A percentile compares a stretch with the other conserved stretches of the same genome.
Evolutionary conservation across 2,329 filamentous ascomycete genomes (phyloP).

Genomic region (Teratosphaeria gauchensis): DNA sequence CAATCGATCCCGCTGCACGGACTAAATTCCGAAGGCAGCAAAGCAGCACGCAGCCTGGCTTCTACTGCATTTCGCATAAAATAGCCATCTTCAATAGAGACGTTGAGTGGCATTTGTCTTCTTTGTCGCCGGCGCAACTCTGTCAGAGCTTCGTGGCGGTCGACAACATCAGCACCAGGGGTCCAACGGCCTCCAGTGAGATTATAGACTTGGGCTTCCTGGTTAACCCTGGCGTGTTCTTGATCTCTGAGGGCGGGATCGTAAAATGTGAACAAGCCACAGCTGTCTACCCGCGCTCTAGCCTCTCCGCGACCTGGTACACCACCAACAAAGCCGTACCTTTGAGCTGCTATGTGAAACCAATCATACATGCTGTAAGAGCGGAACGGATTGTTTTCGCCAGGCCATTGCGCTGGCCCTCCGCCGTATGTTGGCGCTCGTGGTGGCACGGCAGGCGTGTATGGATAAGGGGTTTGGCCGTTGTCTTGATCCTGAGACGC

Average conservation of each 20-base stretch:
- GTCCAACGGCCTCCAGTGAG: conserved; percentile 36
- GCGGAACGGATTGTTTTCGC: conserved; percentile 1
- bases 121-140: conserved; percentile 13
- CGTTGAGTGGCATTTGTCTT: conserved; percentile 11
- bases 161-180: conserved; percentile 13
- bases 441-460: background rate
- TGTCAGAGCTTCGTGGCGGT: conserved; percentile 26
- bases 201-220: conserved; percentile 32
- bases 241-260: conserved; percentile 28
- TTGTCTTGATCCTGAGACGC: background rate
- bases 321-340: conserved; percentile 29
- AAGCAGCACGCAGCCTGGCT: conserved; percentile 7
- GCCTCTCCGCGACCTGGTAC: conserved; percentile 34
- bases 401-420: background rate
- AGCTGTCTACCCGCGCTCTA: conserved; percentile 31
- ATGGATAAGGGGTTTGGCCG: background rate
- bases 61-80: conserved; percentile 15
- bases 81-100: conserved; percentile 14
- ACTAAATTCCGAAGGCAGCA: conserved; percentile 1
- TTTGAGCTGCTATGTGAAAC: conserved; percentile 8
- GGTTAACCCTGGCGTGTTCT: conserved; percentile 19
- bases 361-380: conserved; percentile 7
- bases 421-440: background rate
- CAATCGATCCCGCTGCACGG: conserved; percentile 34
- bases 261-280: conserved; percentile 40